phyloP scores from a whole-genome alignment of 495 filamentous ascomycete genomes.

The Melanomma pulvis-pyrius region DNA sequence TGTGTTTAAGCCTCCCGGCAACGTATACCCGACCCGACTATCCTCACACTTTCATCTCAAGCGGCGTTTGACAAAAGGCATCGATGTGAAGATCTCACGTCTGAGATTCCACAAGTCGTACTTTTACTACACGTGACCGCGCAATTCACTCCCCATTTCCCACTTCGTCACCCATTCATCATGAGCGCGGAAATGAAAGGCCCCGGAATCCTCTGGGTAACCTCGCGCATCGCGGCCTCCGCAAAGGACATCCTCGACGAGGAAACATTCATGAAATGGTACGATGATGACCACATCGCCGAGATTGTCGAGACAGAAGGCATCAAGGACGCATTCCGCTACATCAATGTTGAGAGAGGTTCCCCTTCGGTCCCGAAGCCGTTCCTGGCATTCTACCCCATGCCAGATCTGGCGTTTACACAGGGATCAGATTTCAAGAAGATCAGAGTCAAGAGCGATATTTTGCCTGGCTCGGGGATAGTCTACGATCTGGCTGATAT shows the following conservation, averaged over 20 bases:
- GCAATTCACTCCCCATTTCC: neutral
- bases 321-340: conserved; percentile 40
- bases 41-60: neutral
- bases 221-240: conserved; percentile 12
- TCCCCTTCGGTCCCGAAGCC: conserved; percentile 24
- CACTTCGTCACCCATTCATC: neutral
- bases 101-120: neutral
- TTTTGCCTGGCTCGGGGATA: conserved; percentile 31
- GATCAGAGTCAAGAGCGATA: conserved; percentile 40
- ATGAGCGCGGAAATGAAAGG: conserved; percentile 33
- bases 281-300: conserved; percentile 42
- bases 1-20: neutral
- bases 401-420: conserved; percentile 40
- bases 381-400: conserved; percentile 41
- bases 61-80: neutral
- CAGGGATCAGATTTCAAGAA: conserved; percentile 39
- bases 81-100: neutral
- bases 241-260: conserved; percentile 23
- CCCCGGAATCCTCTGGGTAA: conserved; percentile 33
- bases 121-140: neutral
- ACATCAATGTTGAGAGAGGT: conserved; percentile 29
- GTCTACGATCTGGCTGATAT: conserved; percentile 39
- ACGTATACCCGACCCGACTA: conserved; percentile 10
- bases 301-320: conserved; percentile 40
- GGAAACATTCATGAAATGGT: conserved; percentile 39